Evolutionary conservation across 2,329 filamentous ascomycete species (phyloP), one percentile per base, ranked within the genome.

Genomic region (Colletotrichum spinosum): DNA sequence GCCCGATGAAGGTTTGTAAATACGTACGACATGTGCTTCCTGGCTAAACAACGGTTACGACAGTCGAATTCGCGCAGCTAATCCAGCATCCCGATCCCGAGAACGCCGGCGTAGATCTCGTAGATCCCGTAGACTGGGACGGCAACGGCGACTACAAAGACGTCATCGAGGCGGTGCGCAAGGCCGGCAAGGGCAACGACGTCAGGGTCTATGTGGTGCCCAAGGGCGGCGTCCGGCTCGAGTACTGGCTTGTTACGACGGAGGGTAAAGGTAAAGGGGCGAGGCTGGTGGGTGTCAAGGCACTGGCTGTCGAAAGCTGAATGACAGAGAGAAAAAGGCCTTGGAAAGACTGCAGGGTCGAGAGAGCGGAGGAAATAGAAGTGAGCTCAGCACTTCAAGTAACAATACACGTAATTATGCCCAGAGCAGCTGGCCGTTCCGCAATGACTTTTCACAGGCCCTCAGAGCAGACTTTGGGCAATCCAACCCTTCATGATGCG

Each of bases 221-320:
- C 64, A 82, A 87, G 71, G 88, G 86, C 49, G 81, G 81, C 11
- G 87, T 89, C 34, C 85, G 90, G 74, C 83, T 84, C 12, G 92
- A 97, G 79, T 97, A 97, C 77, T 97, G 90, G 85, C 81, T 97
- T 64, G 80, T 97, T 51, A 88, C 87, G 25, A 75, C 91, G 70
- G 84, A 90, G 72, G 79, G 79, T 51, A 82, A 87, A 69, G 81
- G 78, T 13, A 80, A 85, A 55, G 85, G 83, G 11, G 85, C 83
- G 15, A 86, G 83, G 78, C 72, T 97, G 65, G 88, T 97, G 8
- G 94, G 94, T 12, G 84, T 91, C 60, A 95, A 93, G 83, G 92
- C 90, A 10, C 80, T 93, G 78, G 88, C 90, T 34, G 84, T 97
- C 68, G 94, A 97, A 83, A 88, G 85, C 72, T 91, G 65, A 62